Evolutionary conservation across 2,329 filamentous ascomycete species (phyloP).

Genomic region (Gnomoniopsis sp.): DNA sequence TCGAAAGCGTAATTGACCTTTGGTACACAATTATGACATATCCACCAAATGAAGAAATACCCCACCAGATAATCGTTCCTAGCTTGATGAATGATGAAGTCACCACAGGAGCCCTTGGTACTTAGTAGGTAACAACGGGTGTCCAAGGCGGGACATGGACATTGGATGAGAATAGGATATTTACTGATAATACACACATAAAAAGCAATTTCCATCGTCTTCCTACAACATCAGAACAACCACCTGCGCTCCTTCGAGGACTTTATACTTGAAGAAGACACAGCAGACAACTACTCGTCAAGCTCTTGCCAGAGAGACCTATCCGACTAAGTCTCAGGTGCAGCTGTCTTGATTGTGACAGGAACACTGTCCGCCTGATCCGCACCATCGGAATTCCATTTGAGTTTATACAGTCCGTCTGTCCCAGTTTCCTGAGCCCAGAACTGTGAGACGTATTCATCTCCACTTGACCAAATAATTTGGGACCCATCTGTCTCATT

Average conservation of each 20-base stretch:
- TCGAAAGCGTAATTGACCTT: too few relatives aligned
- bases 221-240: too few relatives aligned
- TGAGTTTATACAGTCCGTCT: slow-evolving; percentile 3
- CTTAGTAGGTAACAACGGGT: neutral
- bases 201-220: too few relatives aligned
- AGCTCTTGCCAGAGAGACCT: neutral
- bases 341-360: slow-evolving; percentile 8
- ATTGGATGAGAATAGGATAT: neutral
- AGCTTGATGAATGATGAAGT: too few relatives aligned
- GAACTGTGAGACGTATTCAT: slow-evolving; percentile 10
- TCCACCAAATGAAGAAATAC: too few relatives aligned
- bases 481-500: neutral
- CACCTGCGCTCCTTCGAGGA: too few relatives aligned
- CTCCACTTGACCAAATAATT: slow-evolving; percentile 7
- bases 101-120: too few relatives aligned
- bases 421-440: slow-evolving; percentile 10
- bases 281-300: neutral
- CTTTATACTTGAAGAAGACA: neutral
- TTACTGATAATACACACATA: too few relatives aligned
- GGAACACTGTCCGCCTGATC: slow-evolving; percentile 11
- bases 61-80: too few relatives aligned
- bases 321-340: neutral
- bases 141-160: neutral
- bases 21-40: too few relatives aligned
- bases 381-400: slow-evolving; percentile 9